Evolutionary conservation across 352 stramenopile species (phyloP).

Genomic region (Phytophthora cactorum): DNA sequence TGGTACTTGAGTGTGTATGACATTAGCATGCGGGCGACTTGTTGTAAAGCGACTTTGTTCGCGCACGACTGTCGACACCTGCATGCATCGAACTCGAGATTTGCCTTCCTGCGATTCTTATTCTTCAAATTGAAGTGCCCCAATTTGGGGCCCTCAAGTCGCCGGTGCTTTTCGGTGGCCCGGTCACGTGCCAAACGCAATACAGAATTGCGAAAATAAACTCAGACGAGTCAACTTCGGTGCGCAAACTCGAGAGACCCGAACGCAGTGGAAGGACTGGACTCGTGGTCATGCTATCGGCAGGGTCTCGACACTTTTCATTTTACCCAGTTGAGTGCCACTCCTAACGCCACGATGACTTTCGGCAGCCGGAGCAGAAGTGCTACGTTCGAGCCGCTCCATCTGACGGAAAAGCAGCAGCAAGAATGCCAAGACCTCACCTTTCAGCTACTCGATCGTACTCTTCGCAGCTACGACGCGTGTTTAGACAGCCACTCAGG

Average conservation of each 20-base stretch:
- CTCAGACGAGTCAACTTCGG: slow-evolving; percentile 22
- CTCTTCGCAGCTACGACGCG: slow-evolving; percentile 41
- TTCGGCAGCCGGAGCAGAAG: neutral
- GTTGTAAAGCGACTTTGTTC: neutral
- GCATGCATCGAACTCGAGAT: neutral
- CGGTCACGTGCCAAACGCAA: slow-evolving; percentile 3
- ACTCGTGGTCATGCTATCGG: neutral
- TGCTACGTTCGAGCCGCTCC: slow-evolving; percentile 28
- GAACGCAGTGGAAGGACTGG: neutral
- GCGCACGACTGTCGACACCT: neutral
- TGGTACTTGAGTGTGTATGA: too few species aligned
- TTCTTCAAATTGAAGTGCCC: neutral
- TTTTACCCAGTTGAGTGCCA: slow-evolving; percentile 6
- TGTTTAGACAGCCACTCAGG: neutral
- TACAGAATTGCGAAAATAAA: slow-evolving; percentile 4
- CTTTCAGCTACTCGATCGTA: slow-evolving; percentile 41
- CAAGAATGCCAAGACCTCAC: slow-evolving; percentile 37
- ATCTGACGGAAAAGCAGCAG: slow-evolving; percentile 34
- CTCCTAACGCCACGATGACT: slow-evolving; percentile 1
- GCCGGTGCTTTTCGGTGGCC: neutral
- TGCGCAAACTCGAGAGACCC: neutral
- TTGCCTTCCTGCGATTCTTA: neutral
- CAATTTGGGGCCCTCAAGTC: neutral
- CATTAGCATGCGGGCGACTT: neutral
- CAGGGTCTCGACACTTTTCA: slow-evolving; percentile 5